Evolutionary conservation across 169 alveolate species (phyloP).

Genomic region (Cryptosporidium xiaoi): DNA sequence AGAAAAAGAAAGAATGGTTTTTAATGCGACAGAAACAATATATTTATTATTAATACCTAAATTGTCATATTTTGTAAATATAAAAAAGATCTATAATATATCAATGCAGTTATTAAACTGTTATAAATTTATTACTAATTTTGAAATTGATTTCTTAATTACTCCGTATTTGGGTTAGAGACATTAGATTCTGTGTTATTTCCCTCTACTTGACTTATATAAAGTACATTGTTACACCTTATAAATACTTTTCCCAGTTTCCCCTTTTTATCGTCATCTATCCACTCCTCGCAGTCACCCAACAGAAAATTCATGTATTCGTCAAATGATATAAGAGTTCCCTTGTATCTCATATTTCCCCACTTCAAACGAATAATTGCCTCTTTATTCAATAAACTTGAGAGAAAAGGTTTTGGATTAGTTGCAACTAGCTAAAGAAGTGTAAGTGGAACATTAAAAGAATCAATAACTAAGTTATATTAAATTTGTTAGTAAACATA

Average conservation of each 20-base stretch:
- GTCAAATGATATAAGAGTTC: constrained; percentile 90
- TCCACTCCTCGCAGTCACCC: constrained; percentile 92
- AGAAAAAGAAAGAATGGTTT: constrained; percentile 89
- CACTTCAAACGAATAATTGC: constrained; percentile 92
- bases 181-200: constrained; percentile 76
- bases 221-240: constrained; percentile 89
- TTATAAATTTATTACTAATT: background rate
- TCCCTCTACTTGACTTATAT: constrained; percentile 80
- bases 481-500: constrained; percentile 14
- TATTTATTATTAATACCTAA: background rate
- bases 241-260: constrained; percentile 88
- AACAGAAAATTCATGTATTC: constrained; percentile 91
- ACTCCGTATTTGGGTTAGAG: background rate
- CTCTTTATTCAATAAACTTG: constrained; percentile 88
- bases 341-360: constrained; percentile 95
- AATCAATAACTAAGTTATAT: background rate
- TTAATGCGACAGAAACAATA: constrained; percentile 26
- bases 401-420: constrained; percentile 94
- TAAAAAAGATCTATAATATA: background rate
- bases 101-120: background rate
- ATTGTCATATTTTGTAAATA: background rate
- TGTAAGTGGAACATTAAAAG: background rate
- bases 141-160: background rate
- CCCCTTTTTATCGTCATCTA: constrained; percentile 91
- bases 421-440: constrained; percentile 85